Conservation (phyloP, 345 rosid species). For the Rhizophora apiculata region DNA sequence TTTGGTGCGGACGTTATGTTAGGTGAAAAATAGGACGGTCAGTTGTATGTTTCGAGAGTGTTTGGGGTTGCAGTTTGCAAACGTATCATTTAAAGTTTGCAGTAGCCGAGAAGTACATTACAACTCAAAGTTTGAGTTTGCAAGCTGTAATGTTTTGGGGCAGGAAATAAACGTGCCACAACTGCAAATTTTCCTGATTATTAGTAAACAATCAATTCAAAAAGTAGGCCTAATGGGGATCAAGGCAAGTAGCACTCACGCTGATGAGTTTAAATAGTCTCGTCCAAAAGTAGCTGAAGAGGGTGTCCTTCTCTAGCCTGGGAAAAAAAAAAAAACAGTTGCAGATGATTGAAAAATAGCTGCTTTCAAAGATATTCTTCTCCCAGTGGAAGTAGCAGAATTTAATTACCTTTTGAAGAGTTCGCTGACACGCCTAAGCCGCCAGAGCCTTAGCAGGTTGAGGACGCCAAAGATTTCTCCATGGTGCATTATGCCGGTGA, state of each 20-base stretch:
- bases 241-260: slow-evolving; percentile 38
- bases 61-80: neutral
- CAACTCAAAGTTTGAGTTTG: too few relatives aligned
- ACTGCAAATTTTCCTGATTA: too few relatives aligned
- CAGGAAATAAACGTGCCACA: too few relatives aligned
- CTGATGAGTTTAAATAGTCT: slow-evolving; percentile 59
- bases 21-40: neutral
- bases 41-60: neutral
- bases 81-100: too few relatives aligned
- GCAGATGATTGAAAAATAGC: neutral
- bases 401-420: slow-evolving; percentile 66
- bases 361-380: neutral
- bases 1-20: too few relatives aligned
- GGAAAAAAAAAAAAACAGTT: neutral
- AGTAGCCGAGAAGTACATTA: too few relatives aligned
- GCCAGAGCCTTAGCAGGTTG: slow-evolving; percentile 89
- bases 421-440: slow-evolving; percentile 71
- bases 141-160: too few relatives aligned
- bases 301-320: slow-evolving; percentile 88
- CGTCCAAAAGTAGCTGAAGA: slow-evolving; percentile 65
- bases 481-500: slow-evolving; percentile 34
- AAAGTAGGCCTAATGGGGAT: too few relatives aligned
- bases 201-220: too few relatives aligned
- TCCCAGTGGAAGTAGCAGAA: neutral
- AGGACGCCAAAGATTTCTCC: slow-evolving; percentile 59